phyloP scores from a whole-genome alignment of 1,284 basidiomycete genomes.

The Tausonia pullulans region DNA sequence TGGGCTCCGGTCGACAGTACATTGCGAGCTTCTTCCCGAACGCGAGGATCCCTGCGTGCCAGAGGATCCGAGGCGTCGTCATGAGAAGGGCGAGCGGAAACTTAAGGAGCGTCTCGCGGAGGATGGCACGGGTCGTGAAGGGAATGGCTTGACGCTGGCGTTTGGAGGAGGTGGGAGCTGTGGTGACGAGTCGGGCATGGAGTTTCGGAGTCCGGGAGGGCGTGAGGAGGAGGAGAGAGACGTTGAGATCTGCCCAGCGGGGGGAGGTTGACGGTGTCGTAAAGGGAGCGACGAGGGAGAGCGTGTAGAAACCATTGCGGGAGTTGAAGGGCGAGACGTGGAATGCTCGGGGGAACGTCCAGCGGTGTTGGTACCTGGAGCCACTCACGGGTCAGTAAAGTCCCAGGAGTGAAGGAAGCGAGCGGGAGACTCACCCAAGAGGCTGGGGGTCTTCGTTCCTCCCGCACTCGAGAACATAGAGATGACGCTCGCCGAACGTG shows the following conservation, averaged over 20 bases:
- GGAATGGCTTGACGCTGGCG: neutral
- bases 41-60: conserved; percentile 7
- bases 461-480: conserved; percentile 22
- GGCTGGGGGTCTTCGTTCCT: neutral
- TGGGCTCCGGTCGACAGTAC: conserved; percentile 2
- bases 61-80: conserved; percentile 8
- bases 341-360: conserved; percentile 11
- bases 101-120: neutral
- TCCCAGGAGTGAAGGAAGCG: neutral
- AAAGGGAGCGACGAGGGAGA: neutral
- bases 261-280: neutral
- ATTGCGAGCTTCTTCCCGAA: neutral
- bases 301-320: conserved; percentile 5
- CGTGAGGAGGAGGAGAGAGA: conserved; percentile 14
- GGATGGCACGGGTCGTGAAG: neutral
- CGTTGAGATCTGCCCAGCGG: neutral
- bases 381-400: neutral
- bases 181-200: conserved; percentile 2
- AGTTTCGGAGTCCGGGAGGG: conserved; percentile 4
- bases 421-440: neutral
- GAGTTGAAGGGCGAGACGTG: conserved; percentile 15
- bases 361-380: conserved; percentile 3
- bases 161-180: neutral
- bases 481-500: conserved; percentile 62
- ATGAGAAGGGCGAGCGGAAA: conserved; percentile 3